Percentiles rank a stretch among this genome's conserved stretches.
These are phyloP conservation scores for Salix udensis DNA, from an alignment of 345 rosid genomes.

Conservation along the genomic window DNA sequence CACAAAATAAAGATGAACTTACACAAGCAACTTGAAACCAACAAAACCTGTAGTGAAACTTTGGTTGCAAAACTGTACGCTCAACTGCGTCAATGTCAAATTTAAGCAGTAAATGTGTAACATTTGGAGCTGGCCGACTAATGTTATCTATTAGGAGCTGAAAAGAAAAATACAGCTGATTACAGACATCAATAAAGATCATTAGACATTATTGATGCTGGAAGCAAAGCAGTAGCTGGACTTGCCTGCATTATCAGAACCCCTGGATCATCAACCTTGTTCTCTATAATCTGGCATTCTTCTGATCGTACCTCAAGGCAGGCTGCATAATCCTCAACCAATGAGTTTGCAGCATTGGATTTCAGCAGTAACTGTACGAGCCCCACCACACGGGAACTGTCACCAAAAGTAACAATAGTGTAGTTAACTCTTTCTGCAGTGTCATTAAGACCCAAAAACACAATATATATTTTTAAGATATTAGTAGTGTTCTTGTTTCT, in stretches of 20 bases:
- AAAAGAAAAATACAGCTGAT: conserved; percentile 11
- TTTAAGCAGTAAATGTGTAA: conserved; percentile 85
- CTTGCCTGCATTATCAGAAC: conserved; percentile 86
- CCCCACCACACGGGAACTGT: conserved; percentile 89
- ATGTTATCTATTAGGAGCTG: conserved; percentile 86
- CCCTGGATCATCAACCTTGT: conserved; percentile 71
- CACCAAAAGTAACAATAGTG: conserved; percentile 14
- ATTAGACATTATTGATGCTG: background rate
- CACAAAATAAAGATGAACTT: background rate
- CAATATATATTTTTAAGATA: background rate
- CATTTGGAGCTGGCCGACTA: conserved; percentile 83
- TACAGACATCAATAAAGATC: background rate
- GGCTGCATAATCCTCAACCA: conserved; percentile 86
- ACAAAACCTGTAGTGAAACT: conserved; percentile 84
- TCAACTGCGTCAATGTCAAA: conserved; percentile 84
- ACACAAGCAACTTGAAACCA: conserved; percentile 4
- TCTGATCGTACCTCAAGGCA: conserved; percentile 82
- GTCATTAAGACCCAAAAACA: background rate
- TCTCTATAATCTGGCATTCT: conserved; percentile 68
- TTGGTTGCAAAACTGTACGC: conserved; percentile 80
- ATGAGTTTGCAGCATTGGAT: conserved; percentile 59
- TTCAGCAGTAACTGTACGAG: conserved; percentile 78
- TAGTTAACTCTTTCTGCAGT: background rate
- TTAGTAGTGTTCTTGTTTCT: no score
- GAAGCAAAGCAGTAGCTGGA: conserved; percentile 7